Percentiles rank a stretch among this genome's conserved stretches.
Conservation (phyloP, 75 land plant species). For the Pinus tabuliformis region DNA sequence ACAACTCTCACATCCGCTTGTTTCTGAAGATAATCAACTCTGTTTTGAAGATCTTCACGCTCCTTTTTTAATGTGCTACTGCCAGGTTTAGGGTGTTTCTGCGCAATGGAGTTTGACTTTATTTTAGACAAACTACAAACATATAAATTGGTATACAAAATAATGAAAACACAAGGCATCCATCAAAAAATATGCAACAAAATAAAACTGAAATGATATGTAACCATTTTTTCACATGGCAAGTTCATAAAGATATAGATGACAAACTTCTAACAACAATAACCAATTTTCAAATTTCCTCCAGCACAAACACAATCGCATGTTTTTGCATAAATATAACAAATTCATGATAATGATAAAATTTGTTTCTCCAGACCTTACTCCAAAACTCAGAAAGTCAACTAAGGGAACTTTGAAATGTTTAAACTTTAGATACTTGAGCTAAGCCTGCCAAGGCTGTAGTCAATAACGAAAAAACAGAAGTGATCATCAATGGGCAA, state of each 20-base stretch:
- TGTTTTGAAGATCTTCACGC: conserved; percentile 88
- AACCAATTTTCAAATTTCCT: not conserved
- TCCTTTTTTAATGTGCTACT: conserved; percentile 55
- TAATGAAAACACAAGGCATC: not conserved
- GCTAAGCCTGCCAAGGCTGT: not conserved
- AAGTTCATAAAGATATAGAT: no score
- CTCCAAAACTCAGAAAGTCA: not conserved
- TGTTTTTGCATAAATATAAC: not conserved
- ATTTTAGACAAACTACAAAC: not conserved
- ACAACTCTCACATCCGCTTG: conserved; percentile 58
- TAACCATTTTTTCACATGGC: not conserved
- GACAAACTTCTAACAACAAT: no score
- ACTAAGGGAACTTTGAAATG: not conserved
- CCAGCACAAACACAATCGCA: not conserved
- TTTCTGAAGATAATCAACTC: conserved; percentile 78
- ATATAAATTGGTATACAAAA: not conserved
- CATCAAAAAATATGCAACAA: not conserved
- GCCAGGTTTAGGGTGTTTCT: conserved; percentile 77
- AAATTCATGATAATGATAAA: not conserved
- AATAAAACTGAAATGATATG: not conserved
- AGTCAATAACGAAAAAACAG: no score
- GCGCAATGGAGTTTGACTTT: conserved; percentile 8
- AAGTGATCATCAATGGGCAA: no score
- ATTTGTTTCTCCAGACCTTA: not conserved
- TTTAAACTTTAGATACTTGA: not conserved